These are phyloP conservation scores for Pogostemon cablin DNA, from an alignment of 257 asterid genomes.

Conservation along the genomic window DNA sequence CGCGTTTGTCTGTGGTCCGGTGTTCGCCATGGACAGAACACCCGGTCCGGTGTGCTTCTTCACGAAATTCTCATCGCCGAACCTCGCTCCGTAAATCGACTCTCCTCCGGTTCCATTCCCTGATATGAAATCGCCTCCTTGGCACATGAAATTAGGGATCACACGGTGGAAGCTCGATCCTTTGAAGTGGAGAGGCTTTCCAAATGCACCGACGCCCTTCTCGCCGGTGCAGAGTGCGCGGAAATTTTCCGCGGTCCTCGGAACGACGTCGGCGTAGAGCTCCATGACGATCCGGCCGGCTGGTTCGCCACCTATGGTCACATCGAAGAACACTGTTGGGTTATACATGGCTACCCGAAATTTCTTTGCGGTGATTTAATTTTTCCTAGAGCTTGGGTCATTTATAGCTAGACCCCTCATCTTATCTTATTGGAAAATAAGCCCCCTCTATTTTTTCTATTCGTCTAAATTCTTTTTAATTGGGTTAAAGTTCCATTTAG, in stretches of 20 bases:
- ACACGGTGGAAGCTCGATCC: slow-evolving; percentile 71
- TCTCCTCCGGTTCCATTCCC: too few species aligned
- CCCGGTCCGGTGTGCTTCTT: slow-evolving; percentile 74
- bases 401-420: too few species aligned
- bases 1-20: slow-evolving; percentile 67
- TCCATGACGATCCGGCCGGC: slow-evolving; percentile 73
- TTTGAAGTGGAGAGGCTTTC: slow-evolving; percentile 78
- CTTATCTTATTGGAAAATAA: too few species aligned
- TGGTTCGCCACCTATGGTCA: slow-evolving; percentile 58
- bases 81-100: slow-evolving; percentile 46
- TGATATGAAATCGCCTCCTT: too few species aligned
- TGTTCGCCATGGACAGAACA: too few species aligned
- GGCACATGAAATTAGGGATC: too few species aligned
- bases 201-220: slow-evolving; percentile 57
- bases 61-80: slow-evolving; percentile 67
- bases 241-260: slow-evolving; percentile 67
- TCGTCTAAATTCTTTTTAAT: too few species aligned
- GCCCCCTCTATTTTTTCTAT: too few species aligned
- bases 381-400: too few species aligned
- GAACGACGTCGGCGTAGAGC: slow-evolving; percentile 58
- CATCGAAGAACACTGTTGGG: slow-evolving; percentile 73
- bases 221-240: slow-evolving; percentile 81
- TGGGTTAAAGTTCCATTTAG: too few species aligned
- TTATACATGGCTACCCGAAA: slow-evolving; percentile 28
- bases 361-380: not conserved